Evolutionary conservation across 495 filamentous ascomycete species (phyloP), one percentile per base, ranked within the genome.

Genomic region (Talaromyces nanjingensis): DNA sequence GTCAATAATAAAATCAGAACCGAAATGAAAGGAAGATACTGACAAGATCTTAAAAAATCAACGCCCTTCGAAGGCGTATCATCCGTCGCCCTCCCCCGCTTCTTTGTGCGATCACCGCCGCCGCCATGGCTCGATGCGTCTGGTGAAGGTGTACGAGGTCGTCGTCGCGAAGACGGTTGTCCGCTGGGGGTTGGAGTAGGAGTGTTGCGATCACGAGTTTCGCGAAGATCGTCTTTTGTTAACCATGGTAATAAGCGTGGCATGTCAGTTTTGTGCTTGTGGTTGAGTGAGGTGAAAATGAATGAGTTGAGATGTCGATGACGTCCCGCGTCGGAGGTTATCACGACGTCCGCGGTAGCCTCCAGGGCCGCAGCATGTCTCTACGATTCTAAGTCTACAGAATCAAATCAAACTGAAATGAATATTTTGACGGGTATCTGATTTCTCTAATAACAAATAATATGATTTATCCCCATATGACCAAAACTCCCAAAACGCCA

Each of bases 241-340:
- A 64, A 56, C 78, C 78, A 81, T n/a, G 78, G 78, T n/a, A 79
- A 63, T 1, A 68, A 76, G 24, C 78, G 72, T 18, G 78, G 76
- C 78, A 81, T 81, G 24, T 57, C 24, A 56, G 53, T 7, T 4
- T 0, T 27, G 4, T 16, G 53, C 12, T 14, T 29, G 53, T 27
- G 20, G 53, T 56, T 25, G 11, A 5, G 11, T 25, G 20, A 56
- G 11, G 22, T 56, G 20, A 12, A 56, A 20, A 27, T 49, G 52
- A 4, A 25, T 54, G 49, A 27, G 52, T 29, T 29, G 22, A 55
- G 4, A 25, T 24, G 22, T 29, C 52, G 52, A 55, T 55, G 52
- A 55, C 52, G 52, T 55, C 14, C 24, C 52, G 24, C n/a, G 22
- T 29, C 24, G 22, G 22, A 56, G 24, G n/a, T 56, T 56, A 16